Evolutionary conservation across 2,329 filamentous ascomycete species (phyloP), one percentile per base, ranked within the genome.

Genomic region (Sordariomycetes sp.): DNA sequence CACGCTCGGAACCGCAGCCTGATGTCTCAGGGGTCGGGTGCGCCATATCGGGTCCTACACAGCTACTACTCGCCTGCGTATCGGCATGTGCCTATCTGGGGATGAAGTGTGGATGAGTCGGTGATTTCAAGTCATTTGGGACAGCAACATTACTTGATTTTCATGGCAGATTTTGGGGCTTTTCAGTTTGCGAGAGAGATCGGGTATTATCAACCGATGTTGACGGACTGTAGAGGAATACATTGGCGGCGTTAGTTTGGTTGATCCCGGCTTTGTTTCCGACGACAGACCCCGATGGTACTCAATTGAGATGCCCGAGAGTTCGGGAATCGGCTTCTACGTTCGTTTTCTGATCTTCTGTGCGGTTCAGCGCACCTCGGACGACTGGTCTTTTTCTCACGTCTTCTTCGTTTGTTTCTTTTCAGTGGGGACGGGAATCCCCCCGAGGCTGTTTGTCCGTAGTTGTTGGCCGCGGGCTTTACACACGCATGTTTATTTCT

Each of bases 31-130:
- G 64, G 60, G 25, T 57, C 39, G 60, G 60, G 36, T 53, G 62
- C 66, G 13, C 77, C 75, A 10, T 81, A 76, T 59, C 75, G 78
- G 1, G 70, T 81, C 12, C 67, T 81, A 10, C 79, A 82, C 66
- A 81, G 78, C 66, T 81, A 82, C 62, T 79, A 81, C 63, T 79
- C 79, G 3, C 78, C 79, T 5, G 77, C 79, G 6, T 82, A 82
- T 62, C 72, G 72, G 32, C 72, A 76, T 39, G 74, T 70, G 2
- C 79, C 78, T 0, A 79, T 81, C n/a, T 81, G 78, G 77, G 73
- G 76, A n/a, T 79, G 61, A 68, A 48, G 42, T 6, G 24, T 51
- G 42, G 20, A 17, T 17, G 17, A 7, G 20, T 50, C n/a, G 10
- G 45, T 10, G 20, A 1, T 22, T 20, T 24, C 10, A 22, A 22